These are phyloP conservation scores for Aspergillus hancockii DNA, from an alignment of 495 filamentous ascomycete species.

Conservation along the genomic window DNA sequence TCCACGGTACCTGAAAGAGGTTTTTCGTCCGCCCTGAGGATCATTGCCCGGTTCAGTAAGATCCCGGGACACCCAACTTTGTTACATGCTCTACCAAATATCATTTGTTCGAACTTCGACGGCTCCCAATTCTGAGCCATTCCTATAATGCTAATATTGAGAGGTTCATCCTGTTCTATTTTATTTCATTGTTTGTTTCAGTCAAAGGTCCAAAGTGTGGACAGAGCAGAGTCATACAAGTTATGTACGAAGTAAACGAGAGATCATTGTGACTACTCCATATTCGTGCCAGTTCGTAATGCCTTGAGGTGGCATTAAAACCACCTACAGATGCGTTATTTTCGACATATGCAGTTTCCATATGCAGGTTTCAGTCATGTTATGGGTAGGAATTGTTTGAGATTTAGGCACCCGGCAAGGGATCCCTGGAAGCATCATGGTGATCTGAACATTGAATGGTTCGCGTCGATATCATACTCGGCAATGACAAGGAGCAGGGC, in stretches of 20 bases:
- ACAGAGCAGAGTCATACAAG: background rate
- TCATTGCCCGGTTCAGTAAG: slow-evolving; percentile 19
- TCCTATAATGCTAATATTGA: background rate
- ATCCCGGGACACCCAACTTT: background rate
- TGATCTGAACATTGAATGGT: slow-evolving; percentile 9
- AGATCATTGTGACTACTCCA: too few relatives aligned
- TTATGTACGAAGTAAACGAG: too few relatives aligned
- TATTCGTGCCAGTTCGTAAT: background rate
- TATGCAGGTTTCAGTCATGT: background rate
- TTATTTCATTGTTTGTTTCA: background rate
- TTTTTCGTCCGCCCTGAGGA: slow-evolving; percentile 14
- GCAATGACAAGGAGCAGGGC: too few relatives aligned
- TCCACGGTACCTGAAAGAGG: background rate
- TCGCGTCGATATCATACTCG: too few relatives aligned
- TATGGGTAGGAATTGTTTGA: background rate
- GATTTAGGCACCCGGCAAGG: background rate
- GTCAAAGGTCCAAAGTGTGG: background rate
- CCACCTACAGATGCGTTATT: too few relatives aligned
- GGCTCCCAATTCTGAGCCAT: slow-evolving; percentile 2
- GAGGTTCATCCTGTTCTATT: background rate
- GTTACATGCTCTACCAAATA: background rate
- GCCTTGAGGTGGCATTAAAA: background rate
- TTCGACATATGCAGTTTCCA: background rate
- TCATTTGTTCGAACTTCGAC: background rate
- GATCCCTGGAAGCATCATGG: background rate